A percentile compares a stretch with the other conserved stretches of the same genome.
Conservation (phyloP, 108 stramenopile genomes). For the Aurantiochytrium sp. region DNA sequence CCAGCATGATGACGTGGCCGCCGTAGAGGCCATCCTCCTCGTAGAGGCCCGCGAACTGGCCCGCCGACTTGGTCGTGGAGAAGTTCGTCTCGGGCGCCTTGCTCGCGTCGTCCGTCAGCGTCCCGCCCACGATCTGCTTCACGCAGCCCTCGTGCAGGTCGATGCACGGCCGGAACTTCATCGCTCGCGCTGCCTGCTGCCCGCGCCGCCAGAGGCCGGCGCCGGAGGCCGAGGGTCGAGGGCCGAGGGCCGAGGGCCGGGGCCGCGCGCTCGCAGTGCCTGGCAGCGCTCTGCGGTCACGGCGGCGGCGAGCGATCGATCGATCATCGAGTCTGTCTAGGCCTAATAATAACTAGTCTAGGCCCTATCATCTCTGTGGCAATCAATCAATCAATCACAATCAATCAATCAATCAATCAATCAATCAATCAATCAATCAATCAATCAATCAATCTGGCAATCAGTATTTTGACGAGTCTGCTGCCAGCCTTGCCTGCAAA, state of each 20-base stretch:
- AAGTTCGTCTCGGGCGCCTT: conserved; percentile 72
- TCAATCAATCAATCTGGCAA: background rate
- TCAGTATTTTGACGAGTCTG: background rate
- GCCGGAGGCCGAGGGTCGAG: too few species aligned
- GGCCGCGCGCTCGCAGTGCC: too few species aligned
- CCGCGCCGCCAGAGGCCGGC: too few species aligned
- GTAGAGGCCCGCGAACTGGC: conserved; percentile 70
- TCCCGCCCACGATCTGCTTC: conserved; percentile 96
- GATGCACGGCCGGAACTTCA: conserved; percentile 97
- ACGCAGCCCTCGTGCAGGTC: conserved; percentile 92
- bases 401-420: background rate
- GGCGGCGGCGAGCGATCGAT: too few species aligned
- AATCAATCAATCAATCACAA: too few species aligned
- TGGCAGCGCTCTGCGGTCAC: too few species aligned
- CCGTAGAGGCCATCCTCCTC: conserved; percentile 68
- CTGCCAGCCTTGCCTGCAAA: background rate
- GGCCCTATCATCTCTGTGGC: too few species aligned
- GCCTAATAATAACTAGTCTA: too few species aligned
- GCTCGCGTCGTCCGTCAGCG: conserved; percentile 51
- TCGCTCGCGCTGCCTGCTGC: too few species aligned
- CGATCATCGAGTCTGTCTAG: too few species aligned
- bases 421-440: background rate
- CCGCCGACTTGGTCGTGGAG: conserved; percentile 69
- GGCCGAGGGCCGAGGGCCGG: too few species aligned
- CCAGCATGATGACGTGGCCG: conserved; percentile 97